These are phyloP conservation scores for Microsporum canis DNA, from an alignment of 2,329 filamentous ascomycete genomes.

Conservation along the genomic window DNA sequence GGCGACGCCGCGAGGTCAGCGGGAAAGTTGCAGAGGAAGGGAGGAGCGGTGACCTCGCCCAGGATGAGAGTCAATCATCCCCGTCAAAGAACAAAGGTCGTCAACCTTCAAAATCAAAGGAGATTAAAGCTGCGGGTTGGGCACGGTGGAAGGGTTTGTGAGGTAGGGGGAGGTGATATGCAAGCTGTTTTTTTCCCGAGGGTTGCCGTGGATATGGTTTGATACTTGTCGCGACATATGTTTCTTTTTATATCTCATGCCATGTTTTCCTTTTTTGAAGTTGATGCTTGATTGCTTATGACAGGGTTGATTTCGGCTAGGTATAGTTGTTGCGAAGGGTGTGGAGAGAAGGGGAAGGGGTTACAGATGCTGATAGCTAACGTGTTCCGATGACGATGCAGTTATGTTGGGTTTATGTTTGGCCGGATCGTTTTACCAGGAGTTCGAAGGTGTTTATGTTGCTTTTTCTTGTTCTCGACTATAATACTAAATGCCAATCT, in stretches of 20 bases:
- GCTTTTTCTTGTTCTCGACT: not conserved
- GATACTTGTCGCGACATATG: slow-evolving; percentile 5
- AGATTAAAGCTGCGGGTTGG: slow-evolving; percentile 35
- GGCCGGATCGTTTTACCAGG: not conserved
- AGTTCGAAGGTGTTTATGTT: not conserved
- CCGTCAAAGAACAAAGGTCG: slow-evolving; percentile 12
- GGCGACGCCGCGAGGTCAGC: slow-evolving; percentile 37
- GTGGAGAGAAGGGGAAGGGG: not conserved
- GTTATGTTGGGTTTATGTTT: not conserved
- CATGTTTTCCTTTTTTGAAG: slow-evolving; percentile 2
- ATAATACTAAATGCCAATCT: too few relatives aligned
- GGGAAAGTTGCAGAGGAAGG: slow-evolving; percentile 39
- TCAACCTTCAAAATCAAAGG: slow-evolving; percentile 9
- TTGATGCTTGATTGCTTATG: not conserved
- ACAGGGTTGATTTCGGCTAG: not conserved
- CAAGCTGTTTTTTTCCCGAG: not conserved
- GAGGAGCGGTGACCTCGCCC: slow-evolving; percentile 21
- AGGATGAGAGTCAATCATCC: slow-evolving; percentile 13
- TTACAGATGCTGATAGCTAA: not conserved
- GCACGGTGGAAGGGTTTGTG: slow-evolving; percentile 37
- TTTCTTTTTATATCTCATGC: not conserved
- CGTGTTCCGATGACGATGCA: not conserved
- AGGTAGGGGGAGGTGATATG: slow-evolving; percentile 1
- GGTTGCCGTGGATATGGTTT: slow-evolving; percentile 7
- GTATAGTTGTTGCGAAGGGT: not conserved